Conservation (phyloP, 208 protist genomes). For the Acanthamoeba sp. region DNA sequence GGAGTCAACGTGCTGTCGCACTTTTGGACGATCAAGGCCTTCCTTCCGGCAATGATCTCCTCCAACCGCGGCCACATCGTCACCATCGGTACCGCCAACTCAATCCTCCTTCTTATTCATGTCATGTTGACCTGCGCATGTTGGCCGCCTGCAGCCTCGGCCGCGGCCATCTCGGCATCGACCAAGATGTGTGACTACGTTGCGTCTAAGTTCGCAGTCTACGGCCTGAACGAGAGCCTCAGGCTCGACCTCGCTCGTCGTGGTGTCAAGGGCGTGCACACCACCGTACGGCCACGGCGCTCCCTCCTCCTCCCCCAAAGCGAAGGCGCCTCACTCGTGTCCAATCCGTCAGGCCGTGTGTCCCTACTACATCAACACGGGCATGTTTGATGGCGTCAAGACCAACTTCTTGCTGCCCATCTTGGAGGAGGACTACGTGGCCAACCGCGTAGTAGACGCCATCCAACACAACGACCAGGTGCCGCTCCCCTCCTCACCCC, state of each 20-base stretch:
- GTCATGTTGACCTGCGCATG: background rate
- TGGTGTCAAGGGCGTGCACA: conserved; percentile 23
- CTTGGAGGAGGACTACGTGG: conserved; percentile 62
- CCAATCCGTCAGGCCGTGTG: conserved; percentile 22
- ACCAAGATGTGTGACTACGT: conserved; percentile 61
- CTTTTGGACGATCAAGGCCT: conserved; percentile 72
- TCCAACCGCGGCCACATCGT: conserved; percentile 41
- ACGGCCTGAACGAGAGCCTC: conserved; percentile 64
- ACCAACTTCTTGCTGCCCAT: conserved; percentile 46
- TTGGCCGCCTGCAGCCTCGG: background rate
- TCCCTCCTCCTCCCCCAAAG: background rate
- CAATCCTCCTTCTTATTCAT: background rate
- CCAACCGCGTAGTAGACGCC: background rate
- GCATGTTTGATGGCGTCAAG: conserved; percentile 69
- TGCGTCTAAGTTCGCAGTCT: conserved; percentile 64
- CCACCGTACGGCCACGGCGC: background rate
- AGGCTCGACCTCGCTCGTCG: conserved; percentile 47
- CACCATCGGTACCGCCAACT: conserved; percentile 7
- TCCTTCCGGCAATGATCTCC: conserved; percentile 67
- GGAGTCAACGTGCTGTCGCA: conserved; percentile 69
- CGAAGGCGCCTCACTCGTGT: background rate
- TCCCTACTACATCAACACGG: conserved; percentile 75
- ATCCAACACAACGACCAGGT: conserved; percentile 37
- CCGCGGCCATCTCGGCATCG: conserved; percentile 22
- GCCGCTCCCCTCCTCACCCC: background rate